phyloP scores from a whole-genome alignment of 2,329 filamentous ascomycete species.

The Aspergillus clavatus region DNA sequence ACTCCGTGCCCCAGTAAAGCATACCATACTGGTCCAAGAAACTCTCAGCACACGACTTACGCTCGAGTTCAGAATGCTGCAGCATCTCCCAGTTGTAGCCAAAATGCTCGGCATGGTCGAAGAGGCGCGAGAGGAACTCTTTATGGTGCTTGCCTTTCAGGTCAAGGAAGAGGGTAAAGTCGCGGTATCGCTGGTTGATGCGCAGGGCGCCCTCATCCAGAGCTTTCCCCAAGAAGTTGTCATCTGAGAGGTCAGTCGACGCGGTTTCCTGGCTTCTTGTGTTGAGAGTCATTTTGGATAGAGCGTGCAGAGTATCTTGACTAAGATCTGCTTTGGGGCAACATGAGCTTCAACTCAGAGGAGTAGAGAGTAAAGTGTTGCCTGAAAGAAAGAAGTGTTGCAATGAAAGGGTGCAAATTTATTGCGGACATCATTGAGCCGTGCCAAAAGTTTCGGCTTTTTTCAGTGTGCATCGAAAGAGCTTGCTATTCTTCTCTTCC shows the following conservation, averaged over 20 bases:
- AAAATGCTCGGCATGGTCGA: constrained; percentile 5
- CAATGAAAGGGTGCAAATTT: no score
- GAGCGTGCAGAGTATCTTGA: no score
- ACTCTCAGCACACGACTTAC: constrained; percentile 9
- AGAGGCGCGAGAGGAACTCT: constrained; percentile 12
- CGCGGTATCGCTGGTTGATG: constrained; percentile 9
- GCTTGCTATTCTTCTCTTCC: no score
- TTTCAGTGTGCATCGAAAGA: no score
- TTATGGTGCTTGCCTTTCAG: constrained; percentile 14
- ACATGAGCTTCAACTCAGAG: no score
- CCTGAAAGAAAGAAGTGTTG: no score
- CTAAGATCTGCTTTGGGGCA: no score
- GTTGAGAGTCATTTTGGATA: neutral
- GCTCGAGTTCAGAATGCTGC: neutral
- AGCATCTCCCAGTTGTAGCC: constrained; percentile 13
- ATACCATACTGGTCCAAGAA: constrained; percentile 17
- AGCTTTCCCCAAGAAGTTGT: constrained; percentile 6
- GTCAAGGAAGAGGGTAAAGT: constrained; percentile 21
- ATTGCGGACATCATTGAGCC: no score
- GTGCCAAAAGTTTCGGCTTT: no score
- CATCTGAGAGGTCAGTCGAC: neutral
- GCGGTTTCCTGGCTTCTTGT: neutral
- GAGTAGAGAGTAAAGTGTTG: no score
- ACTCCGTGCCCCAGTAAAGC: constrained; percentile 20
- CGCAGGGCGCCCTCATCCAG: constrained; percentile 14